phyloP scores from a whole-genome alignment of 1,284 basidiomycete genomes.

The Leccinum solheimii region DNA sequence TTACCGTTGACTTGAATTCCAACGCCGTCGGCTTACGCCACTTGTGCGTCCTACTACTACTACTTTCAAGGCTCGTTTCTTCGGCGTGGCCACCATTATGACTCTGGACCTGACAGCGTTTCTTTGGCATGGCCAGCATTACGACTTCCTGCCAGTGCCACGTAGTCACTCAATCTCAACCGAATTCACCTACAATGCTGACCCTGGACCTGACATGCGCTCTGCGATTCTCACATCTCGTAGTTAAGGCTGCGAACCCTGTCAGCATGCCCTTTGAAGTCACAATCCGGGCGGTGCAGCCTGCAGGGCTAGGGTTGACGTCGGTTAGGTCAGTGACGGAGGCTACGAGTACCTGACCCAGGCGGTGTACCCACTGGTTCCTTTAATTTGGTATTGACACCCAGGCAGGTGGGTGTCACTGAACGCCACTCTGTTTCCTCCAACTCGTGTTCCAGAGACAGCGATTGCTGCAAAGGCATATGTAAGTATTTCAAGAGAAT shows the following conservation, averaged over 20 bases:
- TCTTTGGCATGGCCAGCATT: background rate
- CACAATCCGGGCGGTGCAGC: background rate
- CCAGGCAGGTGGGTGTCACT: background rate
- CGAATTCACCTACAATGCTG: background rate
- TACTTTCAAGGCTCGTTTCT: no score
- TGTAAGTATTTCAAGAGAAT: background rate
- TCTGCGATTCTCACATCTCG: background rate
- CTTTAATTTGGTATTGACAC: background rate
- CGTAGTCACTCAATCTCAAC: background rate
- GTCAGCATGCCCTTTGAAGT: background rate
- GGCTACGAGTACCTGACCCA: background rate
- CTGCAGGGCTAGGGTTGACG: background rate
- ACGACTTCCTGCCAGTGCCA: background rate
- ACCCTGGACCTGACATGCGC: background rate
- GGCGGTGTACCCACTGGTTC: background rate
- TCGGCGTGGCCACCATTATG: background rate
- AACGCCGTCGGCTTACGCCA: no score
- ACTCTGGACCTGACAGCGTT: background rate
- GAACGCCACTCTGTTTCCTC: background rate
- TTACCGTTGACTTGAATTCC: no score
- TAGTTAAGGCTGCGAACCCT: background rate
- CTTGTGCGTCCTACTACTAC: no score
- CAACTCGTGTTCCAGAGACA: background rate
- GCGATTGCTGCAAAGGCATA: background rate
- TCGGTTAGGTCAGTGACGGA: background rate